Conservation (phyloP, 1,139 yeast genomes). For the Suhomyces panamericanus region DNA sequence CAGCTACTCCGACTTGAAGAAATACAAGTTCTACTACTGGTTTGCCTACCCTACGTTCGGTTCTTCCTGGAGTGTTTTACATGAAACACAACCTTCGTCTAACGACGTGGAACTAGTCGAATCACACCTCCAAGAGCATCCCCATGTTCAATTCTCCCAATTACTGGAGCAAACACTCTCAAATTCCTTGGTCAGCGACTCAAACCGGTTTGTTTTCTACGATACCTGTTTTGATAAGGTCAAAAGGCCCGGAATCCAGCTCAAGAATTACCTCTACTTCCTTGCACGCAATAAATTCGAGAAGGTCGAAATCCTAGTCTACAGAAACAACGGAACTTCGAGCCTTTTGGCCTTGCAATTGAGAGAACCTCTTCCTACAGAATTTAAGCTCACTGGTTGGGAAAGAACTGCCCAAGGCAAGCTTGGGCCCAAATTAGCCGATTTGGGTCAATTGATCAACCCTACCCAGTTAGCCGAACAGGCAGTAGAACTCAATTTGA, state of each 20-base stretch:
- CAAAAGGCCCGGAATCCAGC: conserved; percentile 56
- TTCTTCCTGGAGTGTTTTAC: conserved; percentile 39
- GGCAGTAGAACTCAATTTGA: conserved; percentile 85
- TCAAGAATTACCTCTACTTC: conserved; percentile 66
- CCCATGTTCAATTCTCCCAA: conserved; percentile 17
- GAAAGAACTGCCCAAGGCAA: conserved; percentile 75
- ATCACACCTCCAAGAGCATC: background rate
- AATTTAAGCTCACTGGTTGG: conserved; percentile 74
- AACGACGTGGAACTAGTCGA: background rate
- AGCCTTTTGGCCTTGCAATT: conserved; percentile 23
- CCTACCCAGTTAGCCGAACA: conserved; percentile 84
- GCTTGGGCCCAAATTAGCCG: conserved; percentile 79
- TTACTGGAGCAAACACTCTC: conserved; percentile 6
- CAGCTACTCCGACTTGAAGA: conserved; percentile 84
- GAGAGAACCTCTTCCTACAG: conserved; percentile 13
- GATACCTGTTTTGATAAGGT: conserved; percentile 56
- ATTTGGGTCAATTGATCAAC: conserved; percentile 75
- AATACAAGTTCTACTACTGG: conserved; percentile 89
- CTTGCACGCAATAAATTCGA: conserved; percentile 43
- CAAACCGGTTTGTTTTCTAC: conserved; percentile 48
- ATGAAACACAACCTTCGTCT: background rate
- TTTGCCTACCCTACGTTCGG: conserved; percentile 71
- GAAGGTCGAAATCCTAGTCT: conserved; percentile 39
- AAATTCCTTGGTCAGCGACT: background rate
- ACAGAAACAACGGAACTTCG: conserved; percentile 30